Evolutionary conservation across 2,329 filamentous ascomycete genomes (phyloP).

Genomic region (Clonostachys byssicola): DNA sequence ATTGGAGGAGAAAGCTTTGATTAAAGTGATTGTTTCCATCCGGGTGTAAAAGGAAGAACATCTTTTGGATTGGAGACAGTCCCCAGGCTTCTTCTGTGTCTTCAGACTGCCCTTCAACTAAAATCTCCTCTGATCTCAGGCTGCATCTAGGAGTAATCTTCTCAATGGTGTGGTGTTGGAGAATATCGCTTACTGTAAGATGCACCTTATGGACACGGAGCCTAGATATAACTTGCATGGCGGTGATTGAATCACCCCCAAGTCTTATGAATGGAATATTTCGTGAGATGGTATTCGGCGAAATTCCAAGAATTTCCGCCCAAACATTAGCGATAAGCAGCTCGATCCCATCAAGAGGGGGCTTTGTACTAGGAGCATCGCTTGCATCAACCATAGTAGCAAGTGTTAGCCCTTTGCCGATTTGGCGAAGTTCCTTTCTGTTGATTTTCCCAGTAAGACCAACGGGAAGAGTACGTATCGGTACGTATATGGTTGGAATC

Average conservation of each 20-base stretch:
- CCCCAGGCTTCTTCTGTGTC: slow-evolving; percentile 23
- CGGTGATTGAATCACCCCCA: slow-evolving; percentile 19
- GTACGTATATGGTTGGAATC: background rate
- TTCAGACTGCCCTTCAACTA: background rate
- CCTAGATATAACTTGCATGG: slow-evolving; percentile 22
- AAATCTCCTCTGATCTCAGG: background rate
- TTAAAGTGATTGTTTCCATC: slow-evolving; percentile 5
- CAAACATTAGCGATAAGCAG: slow-evolving; percentile 21
- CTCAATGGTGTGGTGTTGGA: slow-evolving; percentile 4
- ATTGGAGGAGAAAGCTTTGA: slow-evolving; percentile 7
- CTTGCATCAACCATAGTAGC: slow-evolving; percentile 11
- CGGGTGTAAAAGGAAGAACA: slow-evolving; percentile 3
- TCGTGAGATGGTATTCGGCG: slow-evolving; percentile 15
- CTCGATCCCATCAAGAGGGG: background rate
- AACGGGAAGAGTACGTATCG: background rate
- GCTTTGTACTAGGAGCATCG: slow-evolving; percentile 4
- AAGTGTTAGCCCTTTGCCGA: slow-evolving; percentile 18
- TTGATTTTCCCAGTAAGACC: background rate
- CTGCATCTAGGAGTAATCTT: slow-evolving; percentile 11
- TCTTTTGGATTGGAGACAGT: slow-evolving; percentile 7
- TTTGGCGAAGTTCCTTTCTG: slow-evolving; percentile 13
- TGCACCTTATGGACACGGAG: slow-evolving; percentile 15
- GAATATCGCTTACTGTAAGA: slow-evolving; percentile 2
- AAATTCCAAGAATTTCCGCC: slow-evolving; percentile 31
- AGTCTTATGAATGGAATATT: slow-evolving; percentile 17